Conservation (phyloP, 1,284 basidiomycete species). For the Apiotrichum gamsii region DNA sequence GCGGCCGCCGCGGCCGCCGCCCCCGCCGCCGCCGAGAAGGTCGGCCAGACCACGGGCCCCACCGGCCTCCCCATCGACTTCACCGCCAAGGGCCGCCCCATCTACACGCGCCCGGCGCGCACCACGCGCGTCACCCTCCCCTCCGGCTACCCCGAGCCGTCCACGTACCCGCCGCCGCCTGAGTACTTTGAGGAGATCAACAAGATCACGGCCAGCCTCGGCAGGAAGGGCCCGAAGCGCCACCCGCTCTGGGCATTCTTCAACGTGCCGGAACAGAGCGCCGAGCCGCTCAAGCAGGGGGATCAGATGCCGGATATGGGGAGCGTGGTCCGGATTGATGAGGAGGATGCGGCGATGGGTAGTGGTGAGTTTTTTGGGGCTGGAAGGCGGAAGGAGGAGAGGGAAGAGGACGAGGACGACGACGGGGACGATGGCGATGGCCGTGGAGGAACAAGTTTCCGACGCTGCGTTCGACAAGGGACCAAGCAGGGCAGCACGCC, state of each 20-base stretch:
- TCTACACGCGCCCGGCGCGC: slow-evolving; percentile 34
- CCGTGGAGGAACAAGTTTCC: no score
- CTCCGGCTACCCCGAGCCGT: slow-evolving; percentile 36
- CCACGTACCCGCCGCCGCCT: slow-evolving; percentile 28
- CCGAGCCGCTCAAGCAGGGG: slow-evolving; percentile 5
- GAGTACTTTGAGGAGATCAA: slow-evolving; percentile 27
- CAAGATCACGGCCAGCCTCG: slow-evolving; percentile 7
- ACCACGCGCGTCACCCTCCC: slow-evolving; percentile 29
- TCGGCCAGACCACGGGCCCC: slow-evolving; percentile 2
- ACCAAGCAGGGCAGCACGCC: no score
- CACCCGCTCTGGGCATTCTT: slow-evolving; percentile 48
- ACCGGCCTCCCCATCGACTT: slow-evolving; percentile 11
- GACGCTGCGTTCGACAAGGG: no score
- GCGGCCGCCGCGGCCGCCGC: slow-evolving; percentile 5
- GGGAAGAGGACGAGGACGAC: no score
- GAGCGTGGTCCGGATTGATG: slow-evolving; percentile 22
- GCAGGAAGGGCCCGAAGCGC: slow-evolving; percentile 6
- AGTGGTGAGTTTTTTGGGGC: slow-evolving; percentile 37
- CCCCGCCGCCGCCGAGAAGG: slow-evolving; percentile 1
- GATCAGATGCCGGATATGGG: slow-evolving; percentile 21
- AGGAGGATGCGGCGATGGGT: slow-evolving; percentile 23
- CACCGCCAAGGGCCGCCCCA: slow-evolving; percentile 36
- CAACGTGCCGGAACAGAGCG: slow-evolving; percentile 25
- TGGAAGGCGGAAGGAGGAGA: background rate
- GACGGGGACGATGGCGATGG: no score